Percentiles rank a stretch among this genome's conserved stretches.
These are phyloP conservation scores for Chenopodium quinoa DNA, from an alignment of 148 eudicot species.

Conservation along the genomic window DNA sequence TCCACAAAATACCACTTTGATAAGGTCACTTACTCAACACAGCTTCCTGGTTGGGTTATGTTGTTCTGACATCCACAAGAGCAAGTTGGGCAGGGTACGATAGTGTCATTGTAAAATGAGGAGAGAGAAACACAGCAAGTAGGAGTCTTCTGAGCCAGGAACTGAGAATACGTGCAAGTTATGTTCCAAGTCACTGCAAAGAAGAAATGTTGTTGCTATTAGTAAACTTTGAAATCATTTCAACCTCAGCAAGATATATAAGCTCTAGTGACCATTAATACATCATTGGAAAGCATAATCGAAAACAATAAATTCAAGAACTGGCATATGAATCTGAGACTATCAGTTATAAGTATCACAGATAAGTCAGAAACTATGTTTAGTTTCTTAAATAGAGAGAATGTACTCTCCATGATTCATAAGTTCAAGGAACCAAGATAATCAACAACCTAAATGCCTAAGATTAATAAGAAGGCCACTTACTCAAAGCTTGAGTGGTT, in stretches of 20 bases:
- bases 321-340: neutral
- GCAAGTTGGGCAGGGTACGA: conserved; percentile 62
- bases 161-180: conserved; percentile 68
- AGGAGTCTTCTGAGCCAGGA: conserved; percentile 54
- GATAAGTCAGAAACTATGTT: neutral
- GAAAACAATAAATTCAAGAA: conserved; percentile 2
- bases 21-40: conserved; percentile 44
- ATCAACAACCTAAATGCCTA: neutral
- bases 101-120: conserved; percentile 59
- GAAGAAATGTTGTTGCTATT: conserved; percentile 7
- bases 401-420: neutral
- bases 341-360: neutral
- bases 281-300: conserved; percentile 2
- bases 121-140: conserved; percentile 75
- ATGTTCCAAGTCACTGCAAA: conserved; percentile 76
- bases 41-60: conserved; percentile 43
- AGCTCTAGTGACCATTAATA: neutral
- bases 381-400: neutral
- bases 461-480: conserved; percentile 30
- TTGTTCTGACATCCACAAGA: conserved; percentile 58
- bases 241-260: neutral
- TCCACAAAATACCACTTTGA: neutral
- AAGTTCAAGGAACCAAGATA: neutral
- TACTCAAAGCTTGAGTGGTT: conserved; percentile 72
- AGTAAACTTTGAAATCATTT: neutral